Evolutionary conservation across 1,139 yeast species (phyloP), one percentile per base, ranked within the genome.

Genomic region (Martiniozyma asiatica): DNA sequence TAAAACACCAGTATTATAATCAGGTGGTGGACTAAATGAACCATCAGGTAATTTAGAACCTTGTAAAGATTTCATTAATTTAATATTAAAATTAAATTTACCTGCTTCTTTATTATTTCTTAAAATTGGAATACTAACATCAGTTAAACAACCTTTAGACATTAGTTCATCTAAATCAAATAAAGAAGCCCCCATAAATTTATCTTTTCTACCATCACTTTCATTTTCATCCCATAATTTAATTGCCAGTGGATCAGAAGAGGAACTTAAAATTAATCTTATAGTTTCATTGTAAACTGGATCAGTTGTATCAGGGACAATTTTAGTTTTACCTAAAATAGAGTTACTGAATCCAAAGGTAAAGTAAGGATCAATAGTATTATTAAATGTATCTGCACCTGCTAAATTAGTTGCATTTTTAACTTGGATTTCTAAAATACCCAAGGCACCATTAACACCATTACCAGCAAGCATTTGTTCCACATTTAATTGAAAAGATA

Each of bases 391-490:
- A 35, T 72, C 74, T 40, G 78, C 72, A 27, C 82, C 80, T 48
- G 68, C 73, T 47, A 89, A 61, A 25, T 68, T 71, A 40, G 64
- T 65, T 15, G 93, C 96, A 27, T 68, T 60, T 45, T 73, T 72
- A 22, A 79, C 63, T 22, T 68, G 72, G 31, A 89, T 58, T 27
- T 77, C 77, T 42, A 87, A 59, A 17, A 89, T 82, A 58, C 98
- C 98, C 44, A 84, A 66, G 8, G 97, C 79, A 15, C 92, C 73
- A 45, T 77, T 78, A 35, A 73, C 58, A 25, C 81, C 77, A 35
- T 82, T 72, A 48, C 96, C 95, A 16, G 94, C 79, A 46, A 89
- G 58, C 50, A 89, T 63, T 57, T 85, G 96, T 51, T 92, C 94
- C 29, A 89, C 68, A 48, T 89, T 89, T 50, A 89, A 62, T 59